These are phyloP conservation scores for Thinopyrum elongatum DNA, from an alignment of 176 grass and related monocot species.

Conservation along the genomic window DNA sequence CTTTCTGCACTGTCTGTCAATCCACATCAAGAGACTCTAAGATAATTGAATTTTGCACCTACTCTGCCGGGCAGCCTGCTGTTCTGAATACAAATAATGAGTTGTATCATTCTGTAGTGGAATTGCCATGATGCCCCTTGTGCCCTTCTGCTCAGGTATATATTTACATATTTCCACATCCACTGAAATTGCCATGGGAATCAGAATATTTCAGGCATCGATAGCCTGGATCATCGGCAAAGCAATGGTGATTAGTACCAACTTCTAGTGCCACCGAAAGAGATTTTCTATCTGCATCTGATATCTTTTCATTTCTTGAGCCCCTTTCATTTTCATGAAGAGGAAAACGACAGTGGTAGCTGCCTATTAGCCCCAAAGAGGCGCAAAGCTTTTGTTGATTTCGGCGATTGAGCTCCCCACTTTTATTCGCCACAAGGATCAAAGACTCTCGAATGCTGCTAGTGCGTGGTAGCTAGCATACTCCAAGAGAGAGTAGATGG, in stretches of 20 bases:
- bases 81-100: neutral
- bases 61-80: neutral
- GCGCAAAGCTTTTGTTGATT: conserved; percentile 20
- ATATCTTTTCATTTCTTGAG: neutral
- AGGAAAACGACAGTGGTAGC: neutral
- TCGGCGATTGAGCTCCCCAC: neutral
- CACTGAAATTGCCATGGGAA: neutral
- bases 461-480: neutral
- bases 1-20: neutral
- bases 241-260: neutral
- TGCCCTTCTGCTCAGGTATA: neutral
- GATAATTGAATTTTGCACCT: neutral
- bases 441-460: neutral
- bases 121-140: neutral
- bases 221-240: neutral
- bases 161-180: neutral
- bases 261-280: neutral
- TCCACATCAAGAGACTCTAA: neutral
- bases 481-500: neutral
- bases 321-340: neutral
- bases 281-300: neutral
- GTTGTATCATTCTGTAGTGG: neutral
- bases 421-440: neutral
- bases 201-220: neutral
- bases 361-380: conserved; percentile 10